Evolutionary conservation across 331 rosid genomes (phyloP).

Genomic region (Acacia concinna): DNA sequence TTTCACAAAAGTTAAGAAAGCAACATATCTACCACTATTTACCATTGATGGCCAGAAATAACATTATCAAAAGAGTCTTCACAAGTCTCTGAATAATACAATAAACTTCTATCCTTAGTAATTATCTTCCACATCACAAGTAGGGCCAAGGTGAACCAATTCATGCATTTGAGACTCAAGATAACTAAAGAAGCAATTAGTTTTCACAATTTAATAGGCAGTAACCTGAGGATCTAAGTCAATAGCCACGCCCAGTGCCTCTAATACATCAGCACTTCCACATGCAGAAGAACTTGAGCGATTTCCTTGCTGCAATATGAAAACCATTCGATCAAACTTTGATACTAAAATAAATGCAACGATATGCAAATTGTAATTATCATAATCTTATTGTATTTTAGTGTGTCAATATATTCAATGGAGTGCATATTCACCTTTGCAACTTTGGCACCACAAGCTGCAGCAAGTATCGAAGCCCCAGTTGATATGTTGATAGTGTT

Average conservation of each 20-base stretch:
- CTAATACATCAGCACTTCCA: constrained; percentile 95
- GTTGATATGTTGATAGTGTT: constrained; percentile 94
- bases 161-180: not conserved
- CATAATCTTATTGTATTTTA: not conserved
- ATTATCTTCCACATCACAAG: constrained; percentile 13
- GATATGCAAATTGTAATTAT: not conserved
- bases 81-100: not conserved
- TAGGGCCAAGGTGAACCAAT: not conserved
- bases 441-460: constrained; percentile 93
- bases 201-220: not conserved
- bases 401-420: not conserved
- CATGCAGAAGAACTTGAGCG: constrained; percentile 94
- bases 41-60: not conserved
- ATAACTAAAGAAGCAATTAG: not conserved
- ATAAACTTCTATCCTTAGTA: not conserved
- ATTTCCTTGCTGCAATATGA: constrained; percentile 76
- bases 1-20: not conserved
- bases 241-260: constrained; percentile 63
- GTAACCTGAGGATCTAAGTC: constrained; percentile 84
- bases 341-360: not conserved
- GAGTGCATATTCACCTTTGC: constrained; percentile 63
- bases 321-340: not conserved
- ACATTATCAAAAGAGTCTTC: not conserved
- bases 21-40: not conserved
- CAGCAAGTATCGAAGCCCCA: constrained; percentile 83